Base-by-base conservation (phyloP, 2,329 filamentous ascomycete species). In the Sclerotinia borealis region DNA sequence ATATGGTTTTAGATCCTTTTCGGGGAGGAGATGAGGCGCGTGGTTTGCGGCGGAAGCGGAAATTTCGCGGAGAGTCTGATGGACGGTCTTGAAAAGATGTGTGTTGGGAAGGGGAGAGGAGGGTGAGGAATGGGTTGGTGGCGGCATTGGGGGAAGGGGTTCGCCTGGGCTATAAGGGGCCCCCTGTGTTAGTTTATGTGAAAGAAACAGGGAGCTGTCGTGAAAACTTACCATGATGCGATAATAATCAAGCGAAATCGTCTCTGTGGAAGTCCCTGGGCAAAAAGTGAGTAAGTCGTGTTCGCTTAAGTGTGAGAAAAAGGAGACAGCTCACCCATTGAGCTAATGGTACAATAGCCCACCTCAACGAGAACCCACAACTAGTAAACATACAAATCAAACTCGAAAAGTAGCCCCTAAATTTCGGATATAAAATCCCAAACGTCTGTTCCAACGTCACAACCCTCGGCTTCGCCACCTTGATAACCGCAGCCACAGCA, bases 401-500 rank as follows among this genome's bases (percentile, higher is more conserved):
- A 0, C 79, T 76, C 45, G 81, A 78, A 52, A 92, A 87, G 59
- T 83, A 86, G 0, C 77, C 75, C 13, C 76, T 73, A 61, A 87
- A 85, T 0, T 79, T 75, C 0, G 81, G 75, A 27, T 80, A 77
- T 0, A 83, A 74, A 1, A 96, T 80, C 0, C 90, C 91, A 59
- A 85, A 86, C 0, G 91, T 93, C 71, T 96, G 89, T 69, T 96
- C 92, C 0, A 96, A 77, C 0, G 91, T 96, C 1, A 91, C 82
- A 0, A 95, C 72, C 0, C 91, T 81, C 0, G 92, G 91, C 0
- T 80, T 82, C 0, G 82, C 73, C 41, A 81, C 81, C 6, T 80
- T 75, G 0, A 93, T 76, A 0, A 92, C 74, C 4, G 81, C 74
- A 1, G 78, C 76, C 59, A 83, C 84, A 0, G 80, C 77, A 66